phyloP scores from a whole-genome alignment of 306 rosid species.

The Malus domestica region DNA sequence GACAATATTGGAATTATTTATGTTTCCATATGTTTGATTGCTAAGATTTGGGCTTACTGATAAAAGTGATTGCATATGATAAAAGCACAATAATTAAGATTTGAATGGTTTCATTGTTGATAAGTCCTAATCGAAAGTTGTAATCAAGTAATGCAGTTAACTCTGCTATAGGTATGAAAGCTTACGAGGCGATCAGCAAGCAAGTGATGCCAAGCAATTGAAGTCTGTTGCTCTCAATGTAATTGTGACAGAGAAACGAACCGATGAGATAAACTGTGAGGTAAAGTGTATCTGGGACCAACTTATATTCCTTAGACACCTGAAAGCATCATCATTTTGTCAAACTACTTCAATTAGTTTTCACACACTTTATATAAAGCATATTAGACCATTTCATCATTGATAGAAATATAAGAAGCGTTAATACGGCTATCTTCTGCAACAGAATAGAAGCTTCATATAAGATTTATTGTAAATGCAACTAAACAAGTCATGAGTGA shows the following conservation, averaged over 20 bases:
- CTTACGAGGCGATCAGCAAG: constrained; percentile 95
- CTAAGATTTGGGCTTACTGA: background rate
- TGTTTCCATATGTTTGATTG: background rate
- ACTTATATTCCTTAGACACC: constrained; percentile 84
- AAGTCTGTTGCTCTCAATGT: constrained; percentile 63
- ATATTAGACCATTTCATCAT: background rate
- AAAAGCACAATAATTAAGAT: background rate
- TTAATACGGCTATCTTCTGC: background rate
- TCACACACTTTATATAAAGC: background rate
- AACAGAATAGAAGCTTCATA: background rate
- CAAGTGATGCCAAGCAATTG: constrained; percentile 94
- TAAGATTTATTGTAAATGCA: background rate
- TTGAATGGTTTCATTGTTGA: background rate
- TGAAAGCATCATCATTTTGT: constrained; percentile 26
- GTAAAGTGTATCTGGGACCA: constrained; percentile 74
- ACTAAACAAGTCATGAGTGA: background rate
- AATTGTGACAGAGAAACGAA: constrained; percentile 70
- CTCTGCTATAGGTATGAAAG: constrained; percentile 16
- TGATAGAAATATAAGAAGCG: background rate
- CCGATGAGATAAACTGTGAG: constrained; percentile 78
- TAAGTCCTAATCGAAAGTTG: background rate
- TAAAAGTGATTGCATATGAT: background rate
- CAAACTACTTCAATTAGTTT: background rate
- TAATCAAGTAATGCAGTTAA: constrained; percentile 7
- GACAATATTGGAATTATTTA: background rate